phyloP scores from a whole-genome alignment of 257 asterid species.

The Oldenlandia corymbosa region DNA sequence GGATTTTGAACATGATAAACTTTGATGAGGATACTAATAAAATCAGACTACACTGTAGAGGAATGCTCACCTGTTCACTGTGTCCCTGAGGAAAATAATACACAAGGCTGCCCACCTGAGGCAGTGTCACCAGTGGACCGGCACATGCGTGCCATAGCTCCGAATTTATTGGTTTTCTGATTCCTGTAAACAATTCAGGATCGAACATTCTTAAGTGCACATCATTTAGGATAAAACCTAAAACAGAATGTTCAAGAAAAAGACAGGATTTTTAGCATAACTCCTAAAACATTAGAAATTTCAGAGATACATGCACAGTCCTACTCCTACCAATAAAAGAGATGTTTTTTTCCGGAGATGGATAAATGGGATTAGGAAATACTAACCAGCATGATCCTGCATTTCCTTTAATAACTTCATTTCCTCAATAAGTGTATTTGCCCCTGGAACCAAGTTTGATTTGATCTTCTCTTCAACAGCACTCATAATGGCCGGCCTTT shows the following conservation, averaged over 20 bases:
- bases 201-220: not conserved
- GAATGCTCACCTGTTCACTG: conserved; percentile 69
- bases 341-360: too few relatives aligned
- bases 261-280: not conserved
- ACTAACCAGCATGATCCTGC: conserved; percentile 72
- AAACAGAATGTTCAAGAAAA: not conserved
- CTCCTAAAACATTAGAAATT: too few relatives aligned
- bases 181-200: conserved; percentile 32
- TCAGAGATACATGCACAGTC: too few relatives aligned
- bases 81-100: conserved; percentile 88
- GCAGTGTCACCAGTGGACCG: conserved; percentile 78
- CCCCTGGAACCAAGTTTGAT: conserved; percentile 47
- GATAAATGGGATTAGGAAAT: not conserved
- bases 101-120: conserved; percentile 87
- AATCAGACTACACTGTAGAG: not conserved
- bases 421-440: conserved; percentile 58
- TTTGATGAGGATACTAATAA: not conserved
- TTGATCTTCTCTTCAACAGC: conserved; percentile 52
- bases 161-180: conserved; percentile 52
- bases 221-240: conserved; percentile 5
- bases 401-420: conserved; percentile 77
- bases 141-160: conserved; percentile 96
- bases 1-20: not conserved
- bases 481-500: conserved; percentile 34
- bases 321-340: too few relatives aligned